These are phyloP conservation scores for Bretziella fagacearum DNA, from an alignment of 2,329 filamentous ascomycete species.

Conservation along the genomic window DNA sequence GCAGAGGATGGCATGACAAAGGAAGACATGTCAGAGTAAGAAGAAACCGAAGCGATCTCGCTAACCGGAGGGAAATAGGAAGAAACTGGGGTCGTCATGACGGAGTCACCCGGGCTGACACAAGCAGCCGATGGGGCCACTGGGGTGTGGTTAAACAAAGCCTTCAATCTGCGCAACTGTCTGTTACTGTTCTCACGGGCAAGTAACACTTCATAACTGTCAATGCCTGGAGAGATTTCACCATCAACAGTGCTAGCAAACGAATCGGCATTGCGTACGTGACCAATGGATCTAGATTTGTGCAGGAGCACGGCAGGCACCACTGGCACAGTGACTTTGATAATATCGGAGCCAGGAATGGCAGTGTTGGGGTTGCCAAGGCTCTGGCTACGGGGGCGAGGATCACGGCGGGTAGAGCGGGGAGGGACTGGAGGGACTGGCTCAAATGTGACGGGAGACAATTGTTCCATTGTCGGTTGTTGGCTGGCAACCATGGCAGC, in stretches of 20 bases:
- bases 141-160: not conserved
- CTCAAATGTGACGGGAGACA: not conserved
- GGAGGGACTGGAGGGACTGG: not conserved
- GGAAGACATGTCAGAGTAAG: not conserved
- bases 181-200: constrained; percentile 4
- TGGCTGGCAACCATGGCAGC: not conserved
- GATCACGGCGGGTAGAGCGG: constrained; percentile 9
- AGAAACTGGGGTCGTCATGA: not conserved
- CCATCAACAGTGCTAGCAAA: constrained; percentile 6
- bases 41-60: not conserved
- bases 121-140: not conserved
- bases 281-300: not conserved
- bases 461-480: not conserved
- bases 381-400: not conserved
- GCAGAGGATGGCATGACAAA: not conserved
- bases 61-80: constrained; percentile 1
- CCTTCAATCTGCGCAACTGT: not conserved
- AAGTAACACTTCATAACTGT: constrained; percentile 6
- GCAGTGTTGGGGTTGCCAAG: not conserved
- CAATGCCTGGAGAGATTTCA: constrained; percentile 1
- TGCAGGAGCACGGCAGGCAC: constrained; percentile 5
- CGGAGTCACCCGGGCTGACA: not conserved
- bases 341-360: not conserved
- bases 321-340: not conserved
- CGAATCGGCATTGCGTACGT: constrained; percentile 3